These are phyloP conservation scores for Tieghemiomyces parasiticus DNA, from an alignment of 192 early-diverging fungal species.

Conservation along the genomic window DNA sequence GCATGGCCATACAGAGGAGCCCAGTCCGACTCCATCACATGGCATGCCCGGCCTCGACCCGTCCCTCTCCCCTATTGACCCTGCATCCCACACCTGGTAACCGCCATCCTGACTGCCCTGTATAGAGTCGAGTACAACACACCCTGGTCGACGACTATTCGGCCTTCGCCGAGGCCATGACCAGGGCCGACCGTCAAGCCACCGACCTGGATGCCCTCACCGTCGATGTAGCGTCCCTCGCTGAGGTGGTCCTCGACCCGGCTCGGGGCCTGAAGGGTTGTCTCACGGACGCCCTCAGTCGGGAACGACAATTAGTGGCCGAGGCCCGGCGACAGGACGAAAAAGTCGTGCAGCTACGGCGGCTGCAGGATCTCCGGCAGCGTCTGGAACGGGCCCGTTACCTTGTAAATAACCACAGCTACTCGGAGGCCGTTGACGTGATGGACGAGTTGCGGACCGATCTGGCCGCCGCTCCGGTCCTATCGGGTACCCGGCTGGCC, in stretches of 20 bases:
- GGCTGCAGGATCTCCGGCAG: neutral
- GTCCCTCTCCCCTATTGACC: neutral
- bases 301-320: neutral
- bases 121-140: neutral
- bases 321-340: neutral
- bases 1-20: neutral
- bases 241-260: neutral
- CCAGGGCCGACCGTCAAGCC: neutral
- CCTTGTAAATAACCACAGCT: no score
- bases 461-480: neutral
- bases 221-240: constrained; percentile 5
- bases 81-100: neutral
- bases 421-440: no score
- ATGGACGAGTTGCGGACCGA: neutral
- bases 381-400: neutral
- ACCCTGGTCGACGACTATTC: neutral
- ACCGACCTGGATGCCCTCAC: neutral
- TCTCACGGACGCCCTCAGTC: neutral
- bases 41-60: neutral
- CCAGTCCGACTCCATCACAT: neutral
- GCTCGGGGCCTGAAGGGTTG: neutral
- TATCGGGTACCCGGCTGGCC: neutral
- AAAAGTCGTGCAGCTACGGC: neutral
- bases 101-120: neutral
- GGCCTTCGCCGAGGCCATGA: neutral